Evolutionary conservation across 331 rosid genomes (phyloP).

Genomic region (Dryas integrifolia): DNA sequence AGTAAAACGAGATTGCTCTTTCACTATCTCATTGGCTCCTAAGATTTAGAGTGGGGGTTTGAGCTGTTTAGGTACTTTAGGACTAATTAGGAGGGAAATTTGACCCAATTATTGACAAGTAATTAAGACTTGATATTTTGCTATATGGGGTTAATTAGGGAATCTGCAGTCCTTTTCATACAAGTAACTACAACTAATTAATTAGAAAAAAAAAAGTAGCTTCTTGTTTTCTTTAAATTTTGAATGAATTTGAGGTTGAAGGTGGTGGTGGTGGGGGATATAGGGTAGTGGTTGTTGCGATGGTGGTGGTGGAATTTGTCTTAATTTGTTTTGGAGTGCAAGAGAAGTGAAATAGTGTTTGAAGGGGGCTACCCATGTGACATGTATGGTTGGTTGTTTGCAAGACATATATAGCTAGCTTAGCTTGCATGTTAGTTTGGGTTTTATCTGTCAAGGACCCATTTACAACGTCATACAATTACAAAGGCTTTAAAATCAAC

Average conservation of each 20-base stretch:
- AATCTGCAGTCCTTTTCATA: too few relatives aligned
- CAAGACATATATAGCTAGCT: constrained; percentile 29
- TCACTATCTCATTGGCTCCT: background rate
- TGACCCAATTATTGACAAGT: too few relatives aligned
- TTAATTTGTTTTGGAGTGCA: constrained; percentile 45
- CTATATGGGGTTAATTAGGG: too few relatives aligned
- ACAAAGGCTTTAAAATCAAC: constrained; percentile 25
- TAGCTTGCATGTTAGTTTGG: constrained; percentile 50
- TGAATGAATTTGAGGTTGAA: too few relatives aligned
- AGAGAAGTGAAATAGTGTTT: constrained; percentile 27
- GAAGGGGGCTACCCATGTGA: constrained; percentile 65
- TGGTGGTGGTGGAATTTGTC: too few relatives aligned
- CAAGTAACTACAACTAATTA: too few relatives aligned
- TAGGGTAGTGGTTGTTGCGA: background rate
- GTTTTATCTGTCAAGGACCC: constrained; percentile 49
- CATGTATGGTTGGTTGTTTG: constrained; percentile 53
- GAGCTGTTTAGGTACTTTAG: constrained; percentile 12
- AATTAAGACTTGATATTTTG: too few relatives aligned
- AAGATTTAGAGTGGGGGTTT: background rate
- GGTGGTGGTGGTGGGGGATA: background rate
- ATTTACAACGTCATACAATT: constrained; percentile 19
- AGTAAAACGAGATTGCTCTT: background rate
- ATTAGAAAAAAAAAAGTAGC: too few relatives aligned
- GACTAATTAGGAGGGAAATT: background rate
- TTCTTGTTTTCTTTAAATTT: too few relatives aligned